These are phyloP conservation scores for Moringa oleifera DNA, from an alignment of 345 rosid genomes.

Conservation along the genomic window DNA sequence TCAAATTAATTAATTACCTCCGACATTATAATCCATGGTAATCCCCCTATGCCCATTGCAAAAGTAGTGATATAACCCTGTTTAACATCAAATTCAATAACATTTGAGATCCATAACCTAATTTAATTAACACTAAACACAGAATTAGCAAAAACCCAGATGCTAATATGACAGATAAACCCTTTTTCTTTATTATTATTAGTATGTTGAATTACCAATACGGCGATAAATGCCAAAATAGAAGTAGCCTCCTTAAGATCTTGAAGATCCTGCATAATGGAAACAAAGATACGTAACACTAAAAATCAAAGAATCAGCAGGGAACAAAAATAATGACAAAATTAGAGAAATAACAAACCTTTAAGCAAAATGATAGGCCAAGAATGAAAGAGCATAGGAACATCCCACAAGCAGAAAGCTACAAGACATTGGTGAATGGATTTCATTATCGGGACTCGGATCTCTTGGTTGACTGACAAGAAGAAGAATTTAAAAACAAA, in stretches of 20 bases:
- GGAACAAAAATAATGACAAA: background rate
- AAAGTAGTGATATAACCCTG: conserved; percentile 33
- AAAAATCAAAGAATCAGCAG: background rate
- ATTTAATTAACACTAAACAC: too few relatives aligned
- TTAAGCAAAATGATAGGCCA: conserved; percentile 39
- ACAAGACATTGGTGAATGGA: background rate
- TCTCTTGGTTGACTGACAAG: too few relatives aligned
- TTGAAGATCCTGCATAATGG: conserved; percentile 18
- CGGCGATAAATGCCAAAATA: conserved; percentile 27
- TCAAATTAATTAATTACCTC: conserved; percentile 36
- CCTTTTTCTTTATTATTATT: too few relatives aligned
- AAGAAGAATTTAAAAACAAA: background rate
- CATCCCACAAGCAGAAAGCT: conserved; percentile 33
- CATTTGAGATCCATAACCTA: too few relatives aligned
- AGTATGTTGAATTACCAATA: conserved; percentile 26
- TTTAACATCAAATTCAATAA: background rate
- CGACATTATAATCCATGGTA: conserved; percentile 62
- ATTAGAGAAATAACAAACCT: conserved; percentile 28
- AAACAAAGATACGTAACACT: background rate
- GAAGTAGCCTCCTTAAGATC: conserved; percentile 25
- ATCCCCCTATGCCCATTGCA: conserved; percentile 42
- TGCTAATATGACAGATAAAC: too few relatives aligned
- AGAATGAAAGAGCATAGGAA: conserved; percentile 27
- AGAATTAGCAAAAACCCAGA: too few relatives aligned
- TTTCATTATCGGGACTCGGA: too few relatives aligned